A percentile compares a stretch with the other conserved stretches of the same genome.
Evolutionary conservation across 805 yeast species (phyloP).

Genomic region (Kluyveromyces lactis): DNA sequence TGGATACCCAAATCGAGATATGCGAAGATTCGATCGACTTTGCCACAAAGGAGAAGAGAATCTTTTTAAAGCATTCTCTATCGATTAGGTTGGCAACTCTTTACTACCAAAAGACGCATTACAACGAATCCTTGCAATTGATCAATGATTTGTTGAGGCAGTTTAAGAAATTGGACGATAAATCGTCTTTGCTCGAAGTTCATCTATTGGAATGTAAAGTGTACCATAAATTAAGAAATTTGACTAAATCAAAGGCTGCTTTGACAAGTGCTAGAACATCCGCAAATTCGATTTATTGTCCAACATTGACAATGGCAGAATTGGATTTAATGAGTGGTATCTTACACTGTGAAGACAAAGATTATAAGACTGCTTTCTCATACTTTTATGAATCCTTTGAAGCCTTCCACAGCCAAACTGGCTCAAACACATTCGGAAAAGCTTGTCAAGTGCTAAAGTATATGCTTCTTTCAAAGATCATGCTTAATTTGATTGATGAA

Average conservation of each 20-base stretch:
- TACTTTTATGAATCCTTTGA: conserved; percentile 94
- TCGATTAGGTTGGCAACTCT: conserved; percentile 76
- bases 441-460: conserved; percentile 80
- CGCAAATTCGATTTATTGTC: conserved; percentile 94
- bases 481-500: conserved; percentile 83
- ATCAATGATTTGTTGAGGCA: conserved; percentile 69
- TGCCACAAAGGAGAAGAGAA: conserved; percentile 75
- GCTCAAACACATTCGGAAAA: conserved; percentile 48
- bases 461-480: conserved; percentile 86
- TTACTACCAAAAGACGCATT: conserved; percentile 55
- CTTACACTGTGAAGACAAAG: conserved; percentile 93
- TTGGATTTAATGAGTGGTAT: conserved; percentile 93
- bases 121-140: conserved; percentile 62
- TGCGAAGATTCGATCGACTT: conserved; percentile 79
- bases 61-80: conserved; percentile 81
- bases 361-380: conserved; percentile 90
- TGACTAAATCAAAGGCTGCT: conserved; percentile 86
- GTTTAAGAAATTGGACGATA: conserved; percentile 91
- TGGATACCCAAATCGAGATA: conserved; percentile 64
- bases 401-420: conserved; percentile 52
- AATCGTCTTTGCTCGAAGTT: conserved; percentile 89
- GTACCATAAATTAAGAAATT: conserved; percentile 83
- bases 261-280: conserved; percentile 92
- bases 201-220: conserved; percentile 86
- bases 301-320: conserved; percentile 89